phyloP scores from a whole-genome alignment of 108 stramenopile genomes.

The Skeletonema costatum region DNA sequence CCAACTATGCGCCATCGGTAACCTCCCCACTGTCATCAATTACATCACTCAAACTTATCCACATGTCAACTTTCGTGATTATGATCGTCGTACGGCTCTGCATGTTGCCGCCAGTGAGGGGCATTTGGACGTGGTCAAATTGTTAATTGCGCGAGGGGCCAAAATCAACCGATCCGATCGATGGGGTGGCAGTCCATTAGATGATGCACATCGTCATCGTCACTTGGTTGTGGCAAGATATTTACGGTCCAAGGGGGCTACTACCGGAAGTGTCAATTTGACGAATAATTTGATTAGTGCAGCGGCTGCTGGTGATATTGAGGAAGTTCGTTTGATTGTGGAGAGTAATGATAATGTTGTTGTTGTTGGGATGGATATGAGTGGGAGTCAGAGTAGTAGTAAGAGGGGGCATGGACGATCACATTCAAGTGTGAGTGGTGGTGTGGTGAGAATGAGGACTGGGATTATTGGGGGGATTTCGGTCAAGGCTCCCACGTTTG shows the following conservation, averaged over 20 bases:
- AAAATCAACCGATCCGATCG: conserved; percentile 78
- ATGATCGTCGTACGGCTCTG: conserved; percentile 87
- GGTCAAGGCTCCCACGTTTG: background rate
- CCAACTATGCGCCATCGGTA: conserved; percentile 74
- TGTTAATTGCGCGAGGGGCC: conserved; percentile 61
- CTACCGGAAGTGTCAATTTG: conserved; percentile 68
- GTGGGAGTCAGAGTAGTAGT: background rate
- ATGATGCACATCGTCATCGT: conserved; percentile 88
- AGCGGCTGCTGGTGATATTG: conserved; percentile 80
- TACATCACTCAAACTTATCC: conserved; percentile 43
- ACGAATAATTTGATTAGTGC: conserved; percentile 77
- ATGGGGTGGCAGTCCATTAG: conserved; percentile 79
- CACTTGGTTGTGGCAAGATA: conserved; percentile 69
- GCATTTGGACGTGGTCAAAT: conserved; percentile 65
- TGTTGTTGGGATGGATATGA: conserved; percentile 2
- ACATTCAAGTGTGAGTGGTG: background rate
- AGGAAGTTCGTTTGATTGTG: conserved; percentile 73
- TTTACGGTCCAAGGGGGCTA: conserved; percentile 71
- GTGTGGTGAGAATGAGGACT: conserved; percentile 63
- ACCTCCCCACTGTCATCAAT: conserved; percentile 34
- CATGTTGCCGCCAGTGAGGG: conserved; percentile 88
- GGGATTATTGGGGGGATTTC: conserved; percentile 4
- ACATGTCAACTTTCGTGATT: conserved; percentile 85
- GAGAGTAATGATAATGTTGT: background rate
- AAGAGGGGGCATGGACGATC: no score